Conservation (phyloP, 108 stramenopile species). For the Conticribra weissflogii region DNA sequence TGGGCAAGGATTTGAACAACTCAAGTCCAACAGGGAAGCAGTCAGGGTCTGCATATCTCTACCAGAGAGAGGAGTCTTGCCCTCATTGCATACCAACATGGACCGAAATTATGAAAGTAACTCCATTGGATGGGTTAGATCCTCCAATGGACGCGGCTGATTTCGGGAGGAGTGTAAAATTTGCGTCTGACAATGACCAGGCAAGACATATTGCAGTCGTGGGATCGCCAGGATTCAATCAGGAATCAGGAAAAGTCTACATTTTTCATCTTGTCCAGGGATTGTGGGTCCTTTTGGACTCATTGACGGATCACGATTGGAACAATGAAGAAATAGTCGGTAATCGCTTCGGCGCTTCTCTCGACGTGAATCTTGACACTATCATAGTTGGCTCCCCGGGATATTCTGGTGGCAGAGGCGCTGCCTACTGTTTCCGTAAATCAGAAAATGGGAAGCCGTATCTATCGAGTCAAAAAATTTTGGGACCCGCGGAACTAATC, state of each 20-base stretch:
- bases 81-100: conserved; percentile 32
- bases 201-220: conserved; percentile 24
- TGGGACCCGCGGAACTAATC: conserved; percentile 29
- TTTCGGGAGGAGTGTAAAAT: conserved; percentile 39
- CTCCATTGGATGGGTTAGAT: conserved; percentile 40
- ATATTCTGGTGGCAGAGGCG: conserved; percentile 30
- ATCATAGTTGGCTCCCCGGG: conserved; percentile 43
- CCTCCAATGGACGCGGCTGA: conserved; percentile 37
- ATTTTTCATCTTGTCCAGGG: conserved; percentile 27
- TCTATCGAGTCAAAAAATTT: conserved; percentile 43
- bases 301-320: conserved; percentile 41
- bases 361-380: conserved; percentile 31
- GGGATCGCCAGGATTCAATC: conserved; percentile 43
- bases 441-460: conserved; percentile 19
- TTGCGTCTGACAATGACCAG: conserved; percentile 19
- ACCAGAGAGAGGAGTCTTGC: conserved; percentile 33
- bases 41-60: conserved; percentile 49
- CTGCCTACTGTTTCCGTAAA: conserved; percentile 39
- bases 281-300: conserved; percentile 23
- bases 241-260: conserved; percentile 45
- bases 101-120: conserved; percentile 39
- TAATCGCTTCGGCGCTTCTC: conserved; percentile 36
- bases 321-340: conserved; percentile 24
- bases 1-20: conserved; percentile 31
- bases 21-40: conserved; percentile 41